Evolutionary conservation across 192 early-diverging fungal species (phyloP), one percentile per base, ranked within the genome.

Genomic region (Oehlia diaphana): DNA sequence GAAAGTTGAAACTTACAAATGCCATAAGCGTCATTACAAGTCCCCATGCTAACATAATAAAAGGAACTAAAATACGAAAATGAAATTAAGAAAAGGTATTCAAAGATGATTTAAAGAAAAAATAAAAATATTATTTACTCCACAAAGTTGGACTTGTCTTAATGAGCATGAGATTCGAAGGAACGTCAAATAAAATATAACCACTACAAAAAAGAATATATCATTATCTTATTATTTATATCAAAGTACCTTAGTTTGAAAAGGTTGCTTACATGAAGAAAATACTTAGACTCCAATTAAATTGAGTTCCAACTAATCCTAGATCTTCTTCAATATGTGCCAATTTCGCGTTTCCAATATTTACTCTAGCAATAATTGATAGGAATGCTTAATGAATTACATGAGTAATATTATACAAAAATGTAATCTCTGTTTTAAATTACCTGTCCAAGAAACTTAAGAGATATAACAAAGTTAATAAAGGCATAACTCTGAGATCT

Each of bases 151-250:
- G 90, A 31, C 86, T 86, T 70, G 89, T 82, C 23, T 65, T 80
- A 77, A 92, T 94, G 37, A 92, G 82, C 68, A 90, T 58, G 61
- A 92, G 78, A 80, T 93, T 94, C 47, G 91, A 91, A 7, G 93
- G 93, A 16, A 94, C 82, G 80, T 94, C 93, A 79, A 92, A 93
- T 16, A 93, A 26, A 26, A 94, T 84, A 85, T 93, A 88, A 44
- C 89, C 83, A 64, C 47, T 39, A 47, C n/a, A 53, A 35, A 21
- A 49, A 65, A 19, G 16, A 37, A 47, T 26, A 19, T 23, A 61
- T 23, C 28, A 14, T 63, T 58, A 1, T 21, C 4, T 19, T 58
- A 58, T 58, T 42, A 42, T 21, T 58, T 58, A n/a, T 58, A 58
- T 37, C 37, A 5, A 16, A 8, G 0, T 19, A 19, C 3, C 0